phyloP scores from a whole-genome alignment of 176 grass and related monocot species.

The Olyra latifolia region DNA sequence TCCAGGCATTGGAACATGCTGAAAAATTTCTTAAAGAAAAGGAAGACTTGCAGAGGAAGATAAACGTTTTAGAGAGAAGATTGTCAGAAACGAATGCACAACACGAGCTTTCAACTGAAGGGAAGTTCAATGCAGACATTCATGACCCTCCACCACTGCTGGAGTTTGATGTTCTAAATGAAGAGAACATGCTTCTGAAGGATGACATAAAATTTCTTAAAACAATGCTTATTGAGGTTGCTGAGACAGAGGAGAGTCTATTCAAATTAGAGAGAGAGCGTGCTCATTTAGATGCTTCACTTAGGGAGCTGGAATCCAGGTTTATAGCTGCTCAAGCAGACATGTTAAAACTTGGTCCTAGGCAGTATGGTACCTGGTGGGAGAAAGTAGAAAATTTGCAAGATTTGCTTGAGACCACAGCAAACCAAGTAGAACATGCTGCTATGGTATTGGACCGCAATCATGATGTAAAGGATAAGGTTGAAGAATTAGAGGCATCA shows the following conservation, averaged over 20 bases:
- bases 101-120: constrained; percentile 42
- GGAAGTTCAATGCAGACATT: constrained; percentile 38
- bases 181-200: constrained; percentile 66
- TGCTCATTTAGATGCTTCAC: constrained; percentile 59
- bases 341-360: constrained; percentile 52
- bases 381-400: constrained; percentile 66
- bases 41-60: constrained; percentile 64
- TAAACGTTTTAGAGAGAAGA: constrained; percentile 66
- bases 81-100: constrained; percentile 50
- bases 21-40: constrained; percentile 92
- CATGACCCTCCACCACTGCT: constrained; percentile 16
- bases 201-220: constrained; percentile 58
- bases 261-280: constrained; percentile 66
- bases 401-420: constrained; percentile 52
- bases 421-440: constrained; percentile 53
- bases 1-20: constrained; percentile 61
- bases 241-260: constrained; percentile 60
- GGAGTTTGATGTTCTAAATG: constrained; percentile 56
- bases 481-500: constrained; percentile 51
- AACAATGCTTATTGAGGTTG: constrained; percentile 53
- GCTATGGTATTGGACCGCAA: constrained; percentile 34
- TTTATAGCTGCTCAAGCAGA: constrained; percentile 55
- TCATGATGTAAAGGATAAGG: constrained; percentile 53
- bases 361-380: constrained; percentile 56
- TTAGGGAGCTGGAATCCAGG: constrained; percentile 51